These are phyloP conservation scores for Ogataea corticis DNA, from an alignment of 805 yeast species.

Conservation along the genomic window DNA sequence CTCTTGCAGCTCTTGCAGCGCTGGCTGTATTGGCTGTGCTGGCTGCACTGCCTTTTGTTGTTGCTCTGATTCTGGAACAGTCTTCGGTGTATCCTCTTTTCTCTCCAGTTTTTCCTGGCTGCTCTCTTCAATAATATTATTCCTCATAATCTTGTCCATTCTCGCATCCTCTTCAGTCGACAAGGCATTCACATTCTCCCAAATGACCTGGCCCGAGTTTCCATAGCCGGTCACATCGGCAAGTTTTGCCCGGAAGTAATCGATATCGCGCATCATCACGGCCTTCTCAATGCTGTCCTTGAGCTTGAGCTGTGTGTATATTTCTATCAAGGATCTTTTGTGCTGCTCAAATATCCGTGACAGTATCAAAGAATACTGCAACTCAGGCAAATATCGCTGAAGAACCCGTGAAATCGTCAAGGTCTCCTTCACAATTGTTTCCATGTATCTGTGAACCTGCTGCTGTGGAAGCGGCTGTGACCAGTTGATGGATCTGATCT, in stretches of 20 bases:
- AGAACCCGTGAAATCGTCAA: slow-evolving; percentile 62
- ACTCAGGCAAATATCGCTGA: slow-evolving; percentile 54
- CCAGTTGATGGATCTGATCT: slow-evolving; percentile 52
- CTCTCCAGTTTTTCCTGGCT: not conserved
- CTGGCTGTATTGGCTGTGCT: too few species aligned
- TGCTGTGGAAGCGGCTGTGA: slow-evolving; percentile 42
- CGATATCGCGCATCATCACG: slow-evolving; percentile 57
- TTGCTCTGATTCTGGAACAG: not conserved
- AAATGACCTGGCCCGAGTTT: slow-evolving; percentile 59
- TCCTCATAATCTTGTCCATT: slow-evolving; percentile 49
- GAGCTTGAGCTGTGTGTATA: slow-evolving; percentile 48
- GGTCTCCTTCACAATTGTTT: slow-evolving; percentile 63
- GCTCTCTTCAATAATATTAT: slow-evolving; percentile 25
- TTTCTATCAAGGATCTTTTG: slow-evolving; percentile 54
- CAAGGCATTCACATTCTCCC: slow-evolving; percentile 58
- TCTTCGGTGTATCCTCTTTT: not conserved
- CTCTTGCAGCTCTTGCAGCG: too few species aligned
- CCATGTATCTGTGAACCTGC: slow-evolving; percentile 65
- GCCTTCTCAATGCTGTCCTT: slow-evolving; percentile 55
- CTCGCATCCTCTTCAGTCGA: slow-evolving; percentile 49
- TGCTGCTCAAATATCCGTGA: slow-evolving; percentile 57
- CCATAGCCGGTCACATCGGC: slow-evolving; percentile 60
- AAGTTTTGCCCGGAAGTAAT: slow-evolving; percentile 61
- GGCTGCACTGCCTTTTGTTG: too few species aligned
- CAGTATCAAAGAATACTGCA: slow-evolving; percentile 45